Base-by-base conservation (phyloP, 352 stramenopile species). In the Phytophthora fragariaefolia region DNA sequence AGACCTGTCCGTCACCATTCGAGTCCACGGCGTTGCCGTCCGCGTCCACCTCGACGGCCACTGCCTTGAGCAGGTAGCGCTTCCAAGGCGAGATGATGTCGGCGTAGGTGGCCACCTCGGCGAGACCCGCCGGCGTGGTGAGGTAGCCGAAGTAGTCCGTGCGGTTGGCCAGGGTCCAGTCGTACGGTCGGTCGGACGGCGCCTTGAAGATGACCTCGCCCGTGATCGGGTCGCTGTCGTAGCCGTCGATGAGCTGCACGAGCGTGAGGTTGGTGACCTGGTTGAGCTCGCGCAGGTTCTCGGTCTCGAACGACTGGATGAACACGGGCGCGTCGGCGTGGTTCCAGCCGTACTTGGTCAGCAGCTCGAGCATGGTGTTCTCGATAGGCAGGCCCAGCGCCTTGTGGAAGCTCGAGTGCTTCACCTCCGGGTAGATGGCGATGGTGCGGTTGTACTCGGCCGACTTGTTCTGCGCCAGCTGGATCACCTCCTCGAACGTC, bases 381-480 rank as follows among this genome's bases (percentile, higher is more conserved):
- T 95, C 84, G 15, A 97, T 73, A 13, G 87, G 78, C 6, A 97
- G 65, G 2, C 85, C 80, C 0, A 96, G 62, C 6, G 75, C 63
- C 53, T 84, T 74, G 74, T 92, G 74, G 71, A 91, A 91, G 49
- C 74, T 94, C 58, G 82, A 84, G 66, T 97, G 80, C 71, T 97
- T 98, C 30, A 92, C 80, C 77, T 98, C 92, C 3, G 83, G 79
- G 70, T 97, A 97, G 52, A 98, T 89, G 26, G 90, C 89, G 20
- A 93, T 80, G 18, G 76, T 86, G 46, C 80, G 79, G 28, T 79
- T 80, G 43, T 79, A 77, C 47, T 88, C 71, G 54, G 73, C 65
- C 46, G 85, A 76, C 76, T 92, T 84, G 69, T 58, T 67, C 73
- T 90, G 77, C 43, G 93, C 77, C 10, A 98, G 72, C 34, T 85